A percentile compares a stretch with the other conserved stretches of the same genome.
Conservation (phyloP, 2,329 filamentous ascomycete species). For the Phialophora tarda region DNA sequence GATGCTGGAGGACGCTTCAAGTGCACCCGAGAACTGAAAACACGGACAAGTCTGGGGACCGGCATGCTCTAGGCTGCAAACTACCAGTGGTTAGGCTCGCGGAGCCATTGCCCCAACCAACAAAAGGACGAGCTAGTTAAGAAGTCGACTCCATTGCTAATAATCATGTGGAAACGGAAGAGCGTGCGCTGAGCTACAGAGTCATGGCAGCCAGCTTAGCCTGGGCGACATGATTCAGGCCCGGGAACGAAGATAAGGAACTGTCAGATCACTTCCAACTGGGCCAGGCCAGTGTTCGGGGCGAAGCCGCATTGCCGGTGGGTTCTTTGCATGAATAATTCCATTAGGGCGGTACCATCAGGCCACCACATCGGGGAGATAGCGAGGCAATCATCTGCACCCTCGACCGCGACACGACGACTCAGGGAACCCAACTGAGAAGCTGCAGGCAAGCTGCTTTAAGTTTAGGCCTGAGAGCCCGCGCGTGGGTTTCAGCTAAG, state of each 20-base stretch:
- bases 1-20: constrained; percentile 1
- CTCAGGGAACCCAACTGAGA: not conserved
- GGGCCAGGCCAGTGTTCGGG: not conserved
- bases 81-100: constrained; percentile 15
- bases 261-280: not conserved
- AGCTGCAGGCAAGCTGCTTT: constrained; percentile 16
- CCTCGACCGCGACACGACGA: not conserved
- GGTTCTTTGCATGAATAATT: constrained; percentile 4
- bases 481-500: not conserved
- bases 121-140: constrained; percentile 5
- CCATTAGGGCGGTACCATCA: not conserved
- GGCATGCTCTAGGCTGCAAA: constrained; percentile 7
- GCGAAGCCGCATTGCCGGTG: not conserved
- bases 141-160: constrained; percentile 6
- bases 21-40: constrained; percentile 8
- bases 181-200: constrained; percentile 6
- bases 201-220: constrained; percentile 5
- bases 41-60: constrained; percentile 4
- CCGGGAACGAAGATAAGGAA: constrained; percentile 4
- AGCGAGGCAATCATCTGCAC: not conserved
- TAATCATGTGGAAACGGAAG: constrained; percentile 19
- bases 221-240: not conserved
- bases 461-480: constrained; percentile 2
- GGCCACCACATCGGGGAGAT: not conserved
- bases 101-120: constrained; percentile 15